A percentile compares a stretch with the other conserved stretches of the same genome.
Conservation (phyloP, 148 eudicot species). For the Chenopodium album region DNA sequence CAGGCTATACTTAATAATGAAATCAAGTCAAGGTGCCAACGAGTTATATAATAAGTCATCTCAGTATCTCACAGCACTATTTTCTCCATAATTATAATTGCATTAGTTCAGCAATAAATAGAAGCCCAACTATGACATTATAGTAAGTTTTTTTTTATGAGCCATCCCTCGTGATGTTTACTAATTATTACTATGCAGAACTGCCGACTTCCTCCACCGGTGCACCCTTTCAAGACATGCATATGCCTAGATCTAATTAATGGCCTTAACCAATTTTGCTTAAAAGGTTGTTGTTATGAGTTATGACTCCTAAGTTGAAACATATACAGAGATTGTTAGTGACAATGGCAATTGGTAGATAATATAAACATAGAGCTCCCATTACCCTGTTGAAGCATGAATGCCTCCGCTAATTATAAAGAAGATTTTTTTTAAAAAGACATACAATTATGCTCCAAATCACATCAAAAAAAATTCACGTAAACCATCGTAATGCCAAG, state of each 20-base stretch:
- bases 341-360: not conserved
- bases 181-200: not conserved
- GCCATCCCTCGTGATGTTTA: not conserved
- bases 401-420: not conserved
- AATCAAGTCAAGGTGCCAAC: not conserved
- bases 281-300: not conserved
- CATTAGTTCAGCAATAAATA: not conserved
- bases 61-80: not conserved
- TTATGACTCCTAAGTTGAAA: not conserved
- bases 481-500: not conserved
- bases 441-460: not conserved
- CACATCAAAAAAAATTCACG: slow-evolving; percentile 3
- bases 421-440: not conserved
- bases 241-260: not conserved
- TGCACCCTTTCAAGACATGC: not conserved
- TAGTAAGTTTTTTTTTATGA: not conserved
- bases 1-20: not conserved
- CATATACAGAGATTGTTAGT: not conserved
- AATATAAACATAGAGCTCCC: not conserved
- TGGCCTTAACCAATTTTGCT: not conserved
- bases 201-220: not conserved
- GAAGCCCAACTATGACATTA: not conserved
- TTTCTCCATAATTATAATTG: not conserved
- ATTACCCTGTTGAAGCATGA: not conserved
- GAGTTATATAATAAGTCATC: not conserved